phyloP scores from a whole-genome alignment of 2,329 filamentous ascomycete species.

The Verticillium albo-atrum region DNA sequence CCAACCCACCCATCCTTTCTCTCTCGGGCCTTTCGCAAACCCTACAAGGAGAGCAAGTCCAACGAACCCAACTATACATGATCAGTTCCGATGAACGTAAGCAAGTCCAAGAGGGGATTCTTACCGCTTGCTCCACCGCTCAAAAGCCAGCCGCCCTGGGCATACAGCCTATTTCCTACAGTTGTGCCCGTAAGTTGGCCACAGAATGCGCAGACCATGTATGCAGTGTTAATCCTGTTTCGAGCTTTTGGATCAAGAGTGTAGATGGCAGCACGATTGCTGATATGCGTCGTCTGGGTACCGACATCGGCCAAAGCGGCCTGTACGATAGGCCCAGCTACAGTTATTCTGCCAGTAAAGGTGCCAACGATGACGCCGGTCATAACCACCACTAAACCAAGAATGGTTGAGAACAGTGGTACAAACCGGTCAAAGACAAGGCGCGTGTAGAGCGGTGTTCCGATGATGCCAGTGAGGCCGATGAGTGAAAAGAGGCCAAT shows the following conservation, averaged over 20 bases:
- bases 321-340: slow-evolving; percentile 70
- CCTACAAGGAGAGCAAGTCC: slow-evolving; percentile 9
- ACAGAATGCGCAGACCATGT: slow-evolving; percentile 72
- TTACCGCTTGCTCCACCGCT: slow-evolving; percentile 35
- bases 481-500: slow-evolving; percentile 80
- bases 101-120: background rate
- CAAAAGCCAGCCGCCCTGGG: slow-evolving; percentile 44
- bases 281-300: slow-evolving; percentile 68
- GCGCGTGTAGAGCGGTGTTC: slow-evolving; percentile 66
- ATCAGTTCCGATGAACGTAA: background rate
- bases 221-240: slow-evolving; percentile 76
- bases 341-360: slow-evolving; percentile 58
- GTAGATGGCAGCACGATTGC: slow-evolving; percentile 68
- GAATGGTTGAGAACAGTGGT: slow-evolving; percentile 61
- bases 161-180: slow-evolving; percentile 50
- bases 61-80: slow-evolving; percentile 10
- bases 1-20: slow-evolving; percentile 11
- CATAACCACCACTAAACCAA: slow-evolving; percentile 56
- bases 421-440: slow-evolving; percentile 66
- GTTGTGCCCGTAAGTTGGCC: slow-evolving; percentile 70
- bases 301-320: slow-evolving; percentile 68
- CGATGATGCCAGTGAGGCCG: slow-evolving; percentile 63
- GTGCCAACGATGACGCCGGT: slow-evolving; percentile 63
- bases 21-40: slow-evolving; percentile 8
- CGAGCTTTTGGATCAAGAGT: slow-evolving; percentile 64